Evolutionary conservation across 148 eudicot genomes (phyloP).

Genomic region (Rhododendron simsii): DNA sequence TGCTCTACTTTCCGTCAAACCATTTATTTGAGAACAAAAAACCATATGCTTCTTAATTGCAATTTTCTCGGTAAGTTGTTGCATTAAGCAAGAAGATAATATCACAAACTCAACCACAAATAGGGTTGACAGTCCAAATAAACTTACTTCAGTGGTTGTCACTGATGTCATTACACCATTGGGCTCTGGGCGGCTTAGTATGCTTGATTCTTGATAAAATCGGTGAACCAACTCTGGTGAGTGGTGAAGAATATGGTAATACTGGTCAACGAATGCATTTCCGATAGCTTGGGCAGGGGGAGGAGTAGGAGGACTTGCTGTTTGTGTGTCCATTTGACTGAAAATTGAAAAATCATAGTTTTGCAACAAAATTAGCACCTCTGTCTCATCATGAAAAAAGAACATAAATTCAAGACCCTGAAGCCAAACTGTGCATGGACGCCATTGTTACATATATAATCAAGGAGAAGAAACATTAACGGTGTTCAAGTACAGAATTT

Average conservation of each 20-base stretch:
- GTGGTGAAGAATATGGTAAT: conserved; percentile 64
- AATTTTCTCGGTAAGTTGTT: background rate
- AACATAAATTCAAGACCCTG: background rate
- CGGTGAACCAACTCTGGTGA: conserved; percentile 57
- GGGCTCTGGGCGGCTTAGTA: conserved; percentile 57
- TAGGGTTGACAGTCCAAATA: background rate
- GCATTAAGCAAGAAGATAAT: background rate
- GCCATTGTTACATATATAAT: background rate
- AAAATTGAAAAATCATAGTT: conserved; percentile 8
- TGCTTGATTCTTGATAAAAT: conserved; percentile 68
- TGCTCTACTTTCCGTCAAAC: background rate
- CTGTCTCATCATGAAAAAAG: background rate
- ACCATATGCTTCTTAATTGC: background rate
- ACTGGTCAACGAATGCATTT: conserved; percentile 78
- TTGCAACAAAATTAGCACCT: background rate
- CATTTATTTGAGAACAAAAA: background rate
- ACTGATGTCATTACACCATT: conserved; percentile 50
- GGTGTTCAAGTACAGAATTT: background rate
- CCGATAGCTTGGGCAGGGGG: conserved; percentile 58
- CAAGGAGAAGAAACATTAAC: background rate
- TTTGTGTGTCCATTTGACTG: conserved; percentile 35
- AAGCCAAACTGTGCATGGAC: background rate
- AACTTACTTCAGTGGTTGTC: conserved; percentile 63
- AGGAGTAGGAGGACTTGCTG: conserved; percentile 21
- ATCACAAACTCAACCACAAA: background rate